phyloP scores from a whole-genome alignment of 164 flowering plant species.

The Vitis riparia region DNA sequence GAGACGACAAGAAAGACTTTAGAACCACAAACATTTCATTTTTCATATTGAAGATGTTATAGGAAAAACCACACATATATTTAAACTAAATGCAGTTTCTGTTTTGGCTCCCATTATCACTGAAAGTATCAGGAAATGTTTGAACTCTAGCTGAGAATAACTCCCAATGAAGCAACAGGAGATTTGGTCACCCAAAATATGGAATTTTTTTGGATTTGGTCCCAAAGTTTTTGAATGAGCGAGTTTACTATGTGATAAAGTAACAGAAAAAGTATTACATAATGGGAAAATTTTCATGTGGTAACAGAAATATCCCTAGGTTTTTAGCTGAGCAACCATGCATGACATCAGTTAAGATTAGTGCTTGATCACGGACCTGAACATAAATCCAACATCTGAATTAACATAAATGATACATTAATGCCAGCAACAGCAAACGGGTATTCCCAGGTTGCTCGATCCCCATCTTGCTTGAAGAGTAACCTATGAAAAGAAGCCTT shows the following conservation, averaged over 20 bases:
- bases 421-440: conserved; percentile 99
- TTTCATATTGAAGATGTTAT: not conserved
- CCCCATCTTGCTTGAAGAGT: conserved; percentile 72
- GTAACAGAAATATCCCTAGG: too few relatives aligned
- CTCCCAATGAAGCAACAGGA: too few relatives aligned
- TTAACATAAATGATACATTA: conserved; percentile 88
- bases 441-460: conserved; percentile 95
- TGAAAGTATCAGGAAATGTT: too few relatives aligned
- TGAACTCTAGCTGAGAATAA: too few relatives aligned
- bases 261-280: too few relatives aligned
- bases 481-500: conserved; percentile 93
- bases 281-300: too few relatives aligned
- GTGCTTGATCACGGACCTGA: conserved; percentile 50
- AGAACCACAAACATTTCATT: not conserved
- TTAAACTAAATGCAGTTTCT: not conserved
- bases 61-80: not conserved
- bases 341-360: not conserved
- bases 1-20: conserved; percentile 8
- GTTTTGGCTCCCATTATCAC: too few relatives aligned
- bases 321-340: too few relatives aligned
- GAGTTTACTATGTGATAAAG: too few relatives aligned
- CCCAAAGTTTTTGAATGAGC: too few relatives aligned
- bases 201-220: too few relatives aligned
- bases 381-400: conserved; percentile 83
- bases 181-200: too few relatives aligned